These are phyloP conservation scores for Hibiscus trionum DNA, from an alignment of 345 rosid genomes.

Conservation along the genomic window DNA sequence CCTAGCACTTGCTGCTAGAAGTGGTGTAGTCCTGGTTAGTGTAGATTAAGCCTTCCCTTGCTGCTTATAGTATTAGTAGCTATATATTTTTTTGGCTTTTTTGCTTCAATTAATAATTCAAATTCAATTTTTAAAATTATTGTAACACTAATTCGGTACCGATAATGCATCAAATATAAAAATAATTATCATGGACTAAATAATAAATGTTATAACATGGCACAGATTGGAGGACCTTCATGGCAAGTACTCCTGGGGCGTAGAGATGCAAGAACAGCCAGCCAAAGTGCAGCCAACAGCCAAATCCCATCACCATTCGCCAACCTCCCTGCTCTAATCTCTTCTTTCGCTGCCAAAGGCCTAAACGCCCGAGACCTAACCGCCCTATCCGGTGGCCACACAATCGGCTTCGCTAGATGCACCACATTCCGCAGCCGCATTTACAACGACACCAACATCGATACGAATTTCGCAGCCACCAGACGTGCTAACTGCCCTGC, in stretches of 20 bases:
- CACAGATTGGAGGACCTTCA: conserved; percentile 25
- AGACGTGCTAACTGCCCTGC: conserved; percentile 23
- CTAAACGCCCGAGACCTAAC: conserved; percentile 31
- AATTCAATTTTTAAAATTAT: too few relatives aligned
- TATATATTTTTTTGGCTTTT: too few relatives aligned
- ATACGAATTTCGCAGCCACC: conserved; percentile 19
- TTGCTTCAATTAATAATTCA: too few relatives aligned
- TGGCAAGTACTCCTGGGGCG: conserved; percentile 42
- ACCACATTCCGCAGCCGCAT: conserved; percentile 26
- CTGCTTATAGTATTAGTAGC: background rate
- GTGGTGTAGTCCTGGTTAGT: conserved; percentile 19
- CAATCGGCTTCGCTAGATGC: conserved; percentile 29
- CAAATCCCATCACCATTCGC: conserved; percentile 34
- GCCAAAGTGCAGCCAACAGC: conserved; percentile 34
- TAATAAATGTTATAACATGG: background rate
- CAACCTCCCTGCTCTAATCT: conserved; percentile 28
- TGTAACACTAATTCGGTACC: too few relatives aligned
- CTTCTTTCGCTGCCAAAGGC: conserved; percentile 31
- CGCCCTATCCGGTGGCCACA: conserved; percentile 31
- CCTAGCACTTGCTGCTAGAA: conserved; percentile 28
- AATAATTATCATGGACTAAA: background rate
- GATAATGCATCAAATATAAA: too few relatives aligned
- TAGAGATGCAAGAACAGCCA: conserved; percentile 46
- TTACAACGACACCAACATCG: conserved; percentile 37
- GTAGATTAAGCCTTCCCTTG: background rate